A percentile compares a stretch with the other conserved stretches of the same genome.
These are phyloP conservation scores for Colletotrichum cuscutae DNA, from an alignment of 2,329 filamentous ascomycete species.

Conservation along the genomic window DNA sequence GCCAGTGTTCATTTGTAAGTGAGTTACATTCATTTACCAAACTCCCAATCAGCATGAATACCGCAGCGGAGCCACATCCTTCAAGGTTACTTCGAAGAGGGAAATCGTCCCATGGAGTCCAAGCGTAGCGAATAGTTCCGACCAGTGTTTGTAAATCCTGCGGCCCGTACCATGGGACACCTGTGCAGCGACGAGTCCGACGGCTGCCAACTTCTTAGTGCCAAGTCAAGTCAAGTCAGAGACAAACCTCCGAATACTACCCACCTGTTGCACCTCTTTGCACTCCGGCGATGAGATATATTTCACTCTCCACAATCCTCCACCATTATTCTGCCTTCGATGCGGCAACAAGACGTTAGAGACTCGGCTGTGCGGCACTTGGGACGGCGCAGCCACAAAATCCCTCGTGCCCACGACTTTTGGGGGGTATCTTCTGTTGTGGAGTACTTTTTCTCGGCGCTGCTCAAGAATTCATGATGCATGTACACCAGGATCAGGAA, in stretches of 20 bases:
- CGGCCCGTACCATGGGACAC: constrained; percentile 7
- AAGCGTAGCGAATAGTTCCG: not conserved
- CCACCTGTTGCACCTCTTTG: not conserved
- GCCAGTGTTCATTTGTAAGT: not conserved
- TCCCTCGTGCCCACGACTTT: not conserved
- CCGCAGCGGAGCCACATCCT: not conserved
- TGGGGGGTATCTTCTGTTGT: not conserved
- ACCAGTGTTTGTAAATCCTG: not conserved
- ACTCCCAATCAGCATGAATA: not conserved
- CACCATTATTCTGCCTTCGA: not conserved
- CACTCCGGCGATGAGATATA: not conserved
- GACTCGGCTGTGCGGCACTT: constrained; percentile 6
- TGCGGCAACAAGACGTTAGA: not conserved
- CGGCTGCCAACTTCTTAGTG: not conserved
- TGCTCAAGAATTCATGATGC: no score
- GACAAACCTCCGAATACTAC: constrained; percentile 4
- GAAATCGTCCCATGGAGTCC: not conserved
- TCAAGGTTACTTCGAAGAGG: not conserved
- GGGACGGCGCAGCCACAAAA: not conserved
- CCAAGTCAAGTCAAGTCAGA: not conserved
- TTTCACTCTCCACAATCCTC: not conserved
- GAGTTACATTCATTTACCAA: constrained; percentile 4
- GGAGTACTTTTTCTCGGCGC: not conserved
- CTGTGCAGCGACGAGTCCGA: not conserved
- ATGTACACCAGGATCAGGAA: no score